Evolutionary conservation across 2,329 filamentous ascomycete species (phyloP).

Genomic region (Myriangium duriaei): DNA sequence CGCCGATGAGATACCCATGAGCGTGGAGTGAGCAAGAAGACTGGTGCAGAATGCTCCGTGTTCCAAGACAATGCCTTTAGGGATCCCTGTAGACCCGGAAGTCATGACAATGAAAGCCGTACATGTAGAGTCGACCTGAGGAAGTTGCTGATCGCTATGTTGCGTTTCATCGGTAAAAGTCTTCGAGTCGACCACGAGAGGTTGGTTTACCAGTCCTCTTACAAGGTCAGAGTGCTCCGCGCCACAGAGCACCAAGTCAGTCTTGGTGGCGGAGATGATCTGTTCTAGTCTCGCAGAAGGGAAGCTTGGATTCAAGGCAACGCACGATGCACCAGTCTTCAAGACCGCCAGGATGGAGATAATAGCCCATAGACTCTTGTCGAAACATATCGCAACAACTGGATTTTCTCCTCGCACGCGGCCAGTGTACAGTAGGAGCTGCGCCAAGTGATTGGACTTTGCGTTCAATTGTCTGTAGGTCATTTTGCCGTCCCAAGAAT

Average conservation of each 20-base stretch:
- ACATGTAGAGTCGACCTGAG: not conserved
- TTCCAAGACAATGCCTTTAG: constrained; percentile 4
- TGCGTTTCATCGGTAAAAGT: no score
- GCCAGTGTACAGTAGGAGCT: constrained; percentile 5
- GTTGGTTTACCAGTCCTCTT: not conserved
- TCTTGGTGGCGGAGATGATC: not conserved
- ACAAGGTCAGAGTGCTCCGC: not conserved
- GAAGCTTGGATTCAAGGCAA: constrained; percentile 10
- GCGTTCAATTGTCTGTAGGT: constrained; percentile 18
- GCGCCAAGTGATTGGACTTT: constrained; percentile 13
- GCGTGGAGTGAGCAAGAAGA: constrained; percentile 4
- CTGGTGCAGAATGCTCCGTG: constrained; percentile 8
- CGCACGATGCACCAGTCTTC: constrained; percentile 26
- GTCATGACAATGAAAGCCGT: constrained; percentile 4
- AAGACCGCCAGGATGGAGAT: constrained; percentile 26
- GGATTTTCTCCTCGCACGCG: not conserved
- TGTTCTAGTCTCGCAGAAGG: not conserved
- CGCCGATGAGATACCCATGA: not conserved
- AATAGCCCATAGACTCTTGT: constrained; percentile 24
- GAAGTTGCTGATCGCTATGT: no score
- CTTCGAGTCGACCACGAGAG: not conserved
- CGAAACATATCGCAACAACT: constrained; percentile 25
- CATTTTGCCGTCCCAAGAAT: constrained; percentile 17
- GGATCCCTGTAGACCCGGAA: constrained; percentile 3
- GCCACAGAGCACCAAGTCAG: not conserved